phyloP scores from a whole-genome alignment of 345 rosid species.

The Clausena lansium region DNA sequence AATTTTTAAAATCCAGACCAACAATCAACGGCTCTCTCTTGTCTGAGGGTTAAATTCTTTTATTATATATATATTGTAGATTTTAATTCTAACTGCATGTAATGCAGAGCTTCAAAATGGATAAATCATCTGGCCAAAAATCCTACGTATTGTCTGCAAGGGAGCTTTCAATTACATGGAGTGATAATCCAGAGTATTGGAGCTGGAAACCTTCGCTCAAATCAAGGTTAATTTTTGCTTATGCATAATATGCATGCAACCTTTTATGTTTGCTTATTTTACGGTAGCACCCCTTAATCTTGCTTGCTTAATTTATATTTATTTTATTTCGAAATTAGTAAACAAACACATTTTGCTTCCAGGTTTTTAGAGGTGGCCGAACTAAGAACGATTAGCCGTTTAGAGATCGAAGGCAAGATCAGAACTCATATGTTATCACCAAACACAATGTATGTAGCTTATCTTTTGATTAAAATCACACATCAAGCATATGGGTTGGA shows the following conservation, averaged over 20 bases:
- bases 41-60: too few relatives aligned
- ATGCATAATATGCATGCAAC: too few relatives aligned
- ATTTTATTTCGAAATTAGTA: too few relatives aligned
- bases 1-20: too few relatives aligned
- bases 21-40: too few relatives aligned
- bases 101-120: conserved; percentile 55
- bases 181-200: conserved; percentile 50
- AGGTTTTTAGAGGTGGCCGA: conserved; percentile 42
- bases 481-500: conserved; percentile 36
- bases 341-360: background rate
- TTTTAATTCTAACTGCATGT: background rate
- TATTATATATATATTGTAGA: too few relatives aligned
- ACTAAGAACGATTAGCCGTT: conserved; percentile 29
- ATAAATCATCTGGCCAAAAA: conserved; percentile 51
- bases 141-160: conserved; percentile 58
- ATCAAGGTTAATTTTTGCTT: conserved; percentile 43
- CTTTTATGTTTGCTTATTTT: too few relatives aligned
- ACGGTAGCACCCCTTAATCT: too few relatives aligned
- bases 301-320: too few relatives aligned
- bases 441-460: conserved; percentile 35
- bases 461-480: conserved; percentile 28
- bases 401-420: conserved; percentile 38
- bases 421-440: conserved; percentile 30
- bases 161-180: conserved; percentile 53
- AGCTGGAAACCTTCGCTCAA: conserved; percentile 43